Conservation (phyloP, 176 grass and related monocot species). For the Poa pratensis region DNA sequence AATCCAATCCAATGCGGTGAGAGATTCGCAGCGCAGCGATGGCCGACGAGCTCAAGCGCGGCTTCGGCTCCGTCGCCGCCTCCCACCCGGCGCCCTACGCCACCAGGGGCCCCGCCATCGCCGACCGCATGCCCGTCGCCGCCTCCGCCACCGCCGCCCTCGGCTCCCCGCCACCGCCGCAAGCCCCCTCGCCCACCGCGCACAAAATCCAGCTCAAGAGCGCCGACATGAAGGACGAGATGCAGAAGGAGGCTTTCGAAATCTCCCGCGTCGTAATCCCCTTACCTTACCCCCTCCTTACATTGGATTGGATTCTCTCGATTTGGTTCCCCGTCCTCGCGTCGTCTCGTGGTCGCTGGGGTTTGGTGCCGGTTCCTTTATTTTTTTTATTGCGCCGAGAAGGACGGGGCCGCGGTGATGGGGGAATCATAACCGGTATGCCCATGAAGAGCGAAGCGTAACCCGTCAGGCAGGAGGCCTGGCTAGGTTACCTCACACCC, state of each 20-base stretch:
- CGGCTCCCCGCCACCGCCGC: slow-evolving; percentile 45
- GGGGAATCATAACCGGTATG: too few species aligned
- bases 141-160: slow-evolving; percentile 29
- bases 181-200: background rate
- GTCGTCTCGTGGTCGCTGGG: slow-evolving; percentile 3
- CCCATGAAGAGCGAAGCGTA: too few species aligned
- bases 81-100: slow-evolving; percentile 33
- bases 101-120: slow-evolving; percentile 54
- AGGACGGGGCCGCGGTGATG: too few species aligned
- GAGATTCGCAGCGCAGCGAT: slow-evolving; percentile 43
- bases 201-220: slow-evolving; percentile 97
- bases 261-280: slow-evolving; percentile 75
- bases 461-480: too few species aligned
- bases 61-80: slow-evolving; percentile 22
- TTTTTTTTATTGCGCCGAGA: too few species aligned
- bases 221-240: slow-evolving; percentile 98
- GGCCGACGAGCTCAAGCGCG: slow-evolving; percentile 65
- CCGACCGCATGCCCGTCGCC: slow-evolving; percentile 54
- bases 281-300: too few species aligned
- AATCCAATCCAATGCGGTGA: too few species aligned
- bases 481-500: too few species aligned
- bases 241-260: slow-evolving; percentile 88
- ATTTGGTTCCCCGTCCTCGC: slow-evolving; percentile 26
- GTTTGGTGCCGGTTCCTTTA: too few species aligned
- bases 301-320: too few species aligned